Base-by-base conservation (phyloP, 768 basidiomycete species). In the Mycena albidolilacea region DNA sequence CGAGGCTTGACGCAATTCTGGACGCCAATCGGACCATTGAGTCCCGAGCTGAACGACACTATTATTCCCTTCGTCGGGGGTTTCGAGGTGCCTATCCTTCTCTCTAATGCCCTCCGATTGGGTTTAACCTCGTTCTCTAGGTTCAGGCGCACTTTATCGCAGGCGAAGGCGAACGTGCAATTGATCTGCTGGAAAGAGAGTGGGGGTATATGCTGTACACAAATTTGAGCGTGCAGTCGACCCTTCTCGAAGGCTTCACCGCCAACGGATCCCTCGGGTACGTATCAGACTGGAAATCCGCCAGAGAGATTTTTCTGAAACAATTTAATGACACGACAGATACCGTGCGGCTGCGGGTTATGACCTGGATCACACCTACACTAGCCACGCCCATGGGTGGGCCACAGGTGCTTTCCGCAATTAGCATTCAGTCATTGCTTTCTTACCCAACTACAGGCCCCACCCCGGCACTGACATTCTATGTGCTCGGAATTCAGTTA, bases 151-250 rank as follows among this genome's bases (percentile, higher is more conserved):
- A 89, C 74, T 88, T 88, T 67, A 83, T 81, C 21, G 82, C 86
- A 8, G 85, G 84, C 5, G 81, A 87, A 72, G 87, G 86, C 65
- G 84, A 81, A 37, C 80, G 83, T 15, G 88, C 87, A 0, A 82
- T 89, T 75, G 86, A 87, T 69, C 80, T 89, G 15, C 71, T 88
- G 11, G 82, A 80, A 17, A 82, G 82, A 57, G 85, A 85, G 77
- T 88, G 87, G 87, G 87, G 87, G 5, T 88, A 87, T 73, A 87
- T 88, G 85, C 79, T 88, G 21, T 85, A 86, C 68, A 82, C 82
- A 64, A 85, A 86, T 61, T 79, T 86, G 38, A 80, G 85, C 52
- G 82, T 83, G 11, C 78, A 81, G 52, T 81, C 81, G 6, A 86
- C 85, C 6, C 79, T 88, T 2, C 79, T 88, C 19, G 87, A 88